phyloP scores from a whole-genome alignment of 768 basidiomycete genomes.

The Glaciozyma antarctica region DNA sequence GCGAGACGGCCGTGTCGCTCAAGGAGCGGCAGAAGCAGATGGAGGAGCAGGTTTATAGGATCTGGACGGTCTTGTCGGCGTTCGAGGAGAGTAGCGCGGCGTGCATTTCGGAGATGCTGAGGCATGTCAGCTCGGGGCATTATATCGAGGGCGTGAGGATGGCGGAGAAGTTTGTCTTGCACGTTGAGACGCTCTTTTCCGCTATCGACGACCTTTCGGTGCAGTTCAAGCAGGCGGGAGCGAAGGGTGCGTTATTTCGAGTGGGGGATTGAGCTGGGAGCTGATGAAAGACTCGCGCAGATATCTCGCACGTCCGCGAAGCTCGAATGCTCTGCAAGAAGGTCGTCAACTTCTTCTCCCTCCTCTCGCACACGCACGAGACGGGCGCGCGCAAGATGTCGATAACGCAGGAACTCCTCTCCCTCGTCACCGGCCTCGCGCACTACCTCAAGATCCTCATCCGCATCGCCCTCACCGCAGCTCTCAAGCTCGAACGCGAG shows the following conservation, averaged over 20 bases:
- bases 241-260: slow-evolving; percentile 61
- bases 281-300: slow-evolving; percentile 10
- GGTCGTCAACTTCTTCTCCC: slow-evolving; percentile 93
- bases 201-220: slow-evolving; percentile 93
- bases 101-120: slow-evolving; percentile 96
- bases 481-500: slow-evolving; percentile 89
- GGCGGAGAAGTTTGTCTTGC: slow-evolving; percentile 97
- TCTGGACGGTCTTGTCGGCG: slow-evolving; percentile 96
- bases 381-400: slow-evolving; percentile 81
- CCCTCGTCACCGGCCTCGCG: slow-evolving; percentile 94
- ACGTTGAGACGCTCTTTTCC: slow-evolving; percentile 94
- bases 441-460: slow-evolving; percentile 99
- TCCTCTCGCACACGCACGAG: slow-evolving; percentile 90
- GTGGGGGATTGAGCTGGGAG: background rate
- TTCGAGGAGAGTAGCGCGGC: slow-evolving; percentile 99
- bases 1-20: slow-evolving; percentile 65
- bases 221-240: slow-evolving; percentile 64
- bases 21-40: slow-evolving; percentile 84
- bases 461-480: slow-evolving; percentile 90
- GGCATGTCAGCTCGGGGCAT: slow-evolving; percentile 91
- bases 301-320: slow-evolving; percentile 93
- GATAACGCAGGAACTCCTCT: slow-evolving; percentile 93
- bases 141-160: slow-evolving; percentile 94
- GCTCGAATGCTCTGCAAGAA: slow-evolving; percentile 98
- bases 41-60: slow-evolving; percentile 96